Percentiles rank a stretch among this genome's conserved stretches.
Conservation (phyloP, 768 basidiomycete species). For the Trametes meyenii region DNA sequence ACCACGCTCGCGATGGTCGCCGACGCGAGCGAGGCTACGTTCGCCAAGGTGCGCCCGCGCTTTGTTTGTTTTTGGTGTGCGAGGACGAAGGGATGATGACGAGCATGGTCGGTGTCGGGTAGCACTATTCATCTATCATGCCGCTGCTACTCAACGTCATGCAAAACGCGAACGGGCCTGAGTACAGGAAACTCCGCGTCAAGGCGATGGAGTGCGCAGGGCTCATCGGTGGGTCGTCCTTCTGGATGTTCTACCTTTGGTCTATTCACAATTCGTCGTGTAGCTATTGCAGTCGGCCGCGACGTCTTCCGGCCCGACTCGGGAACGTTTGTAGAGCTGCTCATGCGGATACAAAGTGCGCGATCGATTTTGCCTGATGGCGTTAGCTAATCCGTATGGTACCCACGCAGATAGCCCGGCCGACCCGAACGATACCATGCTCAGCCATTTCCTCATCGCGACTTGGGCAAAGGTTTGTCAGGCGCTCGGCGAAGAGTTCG, state of each 20-base stretch:
- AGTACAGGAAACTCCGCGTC: slow-evolving; percentile 68
- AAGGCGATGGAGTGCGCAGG: slow-evolving; percentile 94
- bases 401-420: slow-evolving; percentile 55
- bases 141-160: slow-evolving; percentile 78
- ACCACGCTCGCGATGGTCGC: slow-evolving; percentile 91
- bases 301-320: slow-evolving; percentile 81
- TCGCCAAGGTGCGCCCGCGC: slow-evolving; percentile 57
- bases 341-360: slow-evolving; percentile 80
- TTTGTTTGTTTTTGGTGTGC: background rate
- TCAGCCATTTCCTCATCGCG: slow-evolving; percentile 75
- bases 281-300: slow-evolving; percentile 85
- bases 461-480: slow-evolving; percentile 92
- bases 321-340: slow-evolving; percentile 64
- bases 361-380: background rate
- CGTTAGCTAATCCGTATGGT: background rate
- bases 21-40: slow-evolving; percentile 78
- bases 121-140: slow-evolving; percentile 83
- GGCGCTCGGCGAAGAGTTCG: slow-evolving; percentile 82
- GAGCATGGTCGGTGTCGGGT: background rate
- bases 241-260: background rate
- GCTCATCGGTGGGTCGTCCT: slow-evolving; percentile 64
- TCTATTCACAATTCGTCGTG: background rate
- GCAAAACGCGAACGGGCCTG: slow-evolving; percentile 65
- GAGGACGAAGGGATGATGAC: background rate
- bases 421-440: slow-evolving; percentile 72